Evolutionary conservation across 768 basidiomycete genomes (phyloP), one percentile per base, ranked within the genome.

Genomic region (Tricholoma saponaceum): DNA sequence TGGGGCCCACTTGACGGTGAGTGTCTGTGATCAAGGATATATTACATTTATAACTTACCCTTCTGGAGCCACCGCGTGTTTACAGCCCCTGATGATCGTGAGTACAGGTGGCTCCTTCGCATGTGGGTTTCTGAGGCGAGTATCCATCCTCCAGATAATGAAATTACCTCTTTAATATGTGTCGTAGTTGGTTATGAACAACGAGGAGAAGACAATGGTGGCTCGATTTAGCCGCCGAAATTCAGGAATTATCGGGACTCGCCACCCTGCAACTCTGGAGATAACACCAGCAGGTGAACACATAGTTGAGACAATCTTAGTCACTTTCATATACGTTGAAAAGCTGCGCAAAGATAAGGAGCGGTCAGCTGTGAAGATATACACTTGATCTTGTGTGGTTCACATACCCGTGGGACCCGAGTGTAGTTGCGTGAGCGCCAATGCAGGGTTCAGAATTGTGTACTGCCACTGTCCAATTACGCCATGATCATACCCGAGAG

Each of bases 251-350:
- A 32, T 32, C 7, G 30, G 30, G 30, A 32, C 30, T 8, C 30
- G 64, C 0, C 53, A 37, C 14, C 60, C 61, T 30, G 58, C 63
- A 0, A 55, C 58, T 22, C 61, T 67, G 4, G 63, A 69, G 52
- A 66, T 67, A 16, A 58, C 52, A 6, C 41, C 54, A 37, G 37
- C 22, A 32, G 71, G 69, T 1, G 57, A 63, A 57, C 60, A 66
- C 32, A 69, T 71, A 54, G 33, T 66, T 9, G 66, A 69, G 50
- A 58, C 60, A 26, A 67, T 72, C 22, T 41, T 72, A 3, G 44
- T 70, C 9, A 70, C 72, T 3, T 72, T 72, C 50, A 57, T 71
- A 23, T 71, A 68, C 47, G 51, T 71, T 18, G 67, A 71, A 50
- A 67, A 68, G 56, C 25, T 65, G 13, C 60, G 70, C 26, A 63